phyloP scores from a whole-genome alignment of 495 filamentous ascomycete genomes.

The Clohesyomyces aquaticus region DNA sequence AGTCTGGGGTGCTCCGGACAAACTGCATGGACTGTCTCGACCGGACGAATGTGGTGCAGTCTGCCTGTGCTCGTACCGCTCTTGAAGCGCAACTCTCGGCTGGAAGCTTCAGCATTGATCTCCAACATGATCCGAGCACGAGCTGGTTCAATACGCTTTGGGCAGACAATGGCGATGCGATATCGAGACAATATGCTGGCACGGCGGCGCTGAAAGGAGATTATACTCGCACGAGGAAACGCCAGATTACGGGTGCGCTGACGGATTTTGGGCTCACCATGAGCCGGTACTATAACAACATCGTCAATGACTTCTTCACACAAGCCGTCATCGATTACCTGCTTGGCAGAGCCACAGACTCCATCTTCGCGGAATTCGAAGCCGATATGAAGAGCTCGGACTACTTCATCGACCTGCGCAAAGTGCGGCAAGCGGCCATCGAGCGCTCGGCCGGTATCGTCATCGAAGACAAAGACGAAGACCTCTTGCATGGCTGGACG shows the following conservation, averaged over 20 bases:
- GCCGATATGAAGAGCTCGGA: constrained; percentile 84
- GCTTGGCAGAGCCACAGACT: constrained; percentile 80
- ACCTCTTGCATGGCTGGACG: constrained; percentile 84
- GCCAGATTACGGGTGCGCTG: constrained; percentile 86
- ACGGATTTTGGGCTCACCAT: constrained; percentile 92
- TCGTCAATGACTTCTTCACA: constrained; percentile 94
- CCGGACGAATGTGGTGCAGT: constrained; percentile 90
- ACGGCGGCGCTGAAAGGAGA: constrained; percentile 94
- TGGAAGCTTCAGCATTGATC: constrained; percentile 70
- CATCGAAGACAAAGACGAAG: constrained; percentile 78
- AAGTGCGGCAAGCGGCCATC: constrained; percentile 84
- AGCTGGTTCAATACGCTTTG: constrained; percentile 93
- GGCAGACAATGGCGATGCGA: constrained; percentile 89
- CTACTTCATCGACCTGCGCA: constrained; percentile 80
- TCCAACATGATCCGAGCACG: constrained; percentile 70
- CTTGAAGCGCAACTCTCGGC: constrained; percentile 74
- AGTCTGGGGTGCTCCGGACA: constrained; percentile 78
- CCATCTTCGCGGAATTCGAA: constrained; percentile 90
- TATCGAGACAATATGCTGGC: constrained; percentile 74
- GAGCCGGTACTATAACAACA: constrained; percentile 72
- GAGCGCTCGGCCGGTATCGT: constrained; percentile 83
- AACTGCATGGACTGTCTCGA: constrained; percentile 99
- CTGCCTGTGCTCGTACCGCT: constrained; percentile 75
- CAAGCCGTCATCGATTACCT: constrained; percentile 93
- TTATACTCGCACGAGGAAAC: constrained; percentile 86